A percentile compares a stretch with the other conserved stretches of the same genome.
Conservation (phyloP, 345 rosid genomes). For the Boechera divaricarpa region DNA sequence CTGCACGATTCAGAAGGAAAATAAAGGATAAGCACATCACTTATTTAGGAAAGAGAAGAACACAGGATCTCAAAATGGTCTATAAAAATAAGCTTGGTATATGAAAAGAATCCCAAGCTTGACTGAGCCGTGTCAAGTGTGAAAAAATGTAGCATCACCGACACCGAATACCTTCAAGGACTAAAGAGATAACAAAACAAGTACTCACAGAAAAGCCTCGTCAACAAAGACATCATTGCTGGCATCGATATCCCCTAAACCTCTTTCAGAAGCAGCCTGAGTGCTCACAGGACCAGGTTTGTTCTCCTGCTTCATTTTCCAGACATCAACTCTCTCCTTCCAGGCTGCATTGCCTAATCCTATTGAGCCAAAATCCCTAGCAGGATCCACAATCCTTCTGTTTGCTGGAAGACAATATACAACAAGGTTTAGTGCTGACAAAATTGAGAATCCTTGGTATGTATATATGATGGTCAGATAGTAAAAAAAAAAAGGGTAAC, state of each 20-base stretch:
- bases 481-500: conserved; percentile 12
- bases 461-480: neutral
- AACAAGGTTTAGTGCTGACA: conserved; percentile 15
- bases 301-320: conserved; percentile 96
- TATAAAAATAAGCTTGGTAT: too few species aligned
- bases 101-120: neutral
- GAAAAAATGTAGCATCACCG: neutral
- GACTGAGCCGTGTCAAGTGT: neutral
- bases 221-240: conserved; percentile 82
- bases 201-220: conserved; percentile 81
- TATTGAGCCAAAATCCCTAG: conserved; percentile 12
- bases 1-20: conserved; percentile 43
- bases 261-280: conserved; percentile 86
- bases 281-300: conserved; percentile 75
- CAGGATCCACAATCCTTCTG: conserved; percentile 67
- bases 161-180: neutral
- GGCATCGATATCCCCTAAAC: conserved; percentile 85
- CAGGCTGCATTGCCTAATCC: conserved; percentile 77
- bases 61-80: neutral
- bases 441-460: neutral
- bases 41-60: neutral
- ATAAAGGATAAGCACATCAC: neutral
- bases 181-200: conserved; percentile 25
- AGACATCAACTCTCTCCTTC: conserved; percentile 94
- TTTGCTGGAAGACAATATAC: conserved; percentile 52